A percentile compares a stretch with the other conserved stretches of the same genome.
Evolutionary conservation across 73 alveolate genomes (phyloP).

Genomic region (Blepharisma japonicum): DNA sequence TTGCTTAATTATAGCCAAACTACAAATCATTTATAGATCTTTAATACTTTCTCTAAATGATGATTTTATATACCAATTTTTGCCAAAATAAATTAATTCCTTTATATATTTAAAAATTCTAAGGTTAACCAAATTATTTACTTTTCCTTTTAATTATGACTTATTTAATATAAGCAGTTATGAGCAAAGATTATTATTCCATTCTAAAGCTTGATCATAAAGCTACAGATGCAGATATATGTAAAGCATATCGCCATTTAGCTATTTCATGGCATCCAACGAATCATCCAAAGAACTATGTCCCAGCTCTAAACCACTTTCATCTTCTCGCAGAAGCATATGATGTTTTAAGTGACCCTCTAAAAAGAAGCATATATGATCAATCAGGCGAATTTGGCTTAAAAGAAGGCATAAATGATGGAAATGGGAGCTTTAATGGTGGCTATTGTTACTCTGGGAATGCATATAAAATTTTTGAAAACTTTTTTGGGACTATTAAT

Average conservation of each 20-base stretch:
- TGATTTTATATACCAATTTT: too few relatives aligned
- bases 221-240: constrained; percentile 81
- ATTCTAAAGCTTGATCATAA: constrained; percentile 66
- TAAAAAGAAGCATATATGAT: constrained; percentile 73
- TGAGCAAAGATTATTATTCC: constrained; percentile 79
- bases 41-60: too few relatives aligned
- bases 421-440: constrained; percentile 54
- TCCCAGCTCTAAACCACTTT: constrained; percentile 70
- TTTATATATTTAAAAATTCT: too few relatives aligned
- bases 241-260: constrained; percentile 77
- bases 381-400: constrained; percentile 84
- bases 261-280: constrained; percentile 87
- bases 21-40: too few relatives aligned
- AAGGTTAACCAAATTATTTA: too few relatives aligned
- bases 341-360: constrained; percentile 85
- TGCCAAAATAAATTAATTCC: too few relatives aligned
- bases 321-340: constrained; percentile 89
- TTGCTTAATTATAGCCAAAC: too few relatives aligned
- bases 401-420: constrained; percentile 76
- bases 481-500: constrained; percentile 89
- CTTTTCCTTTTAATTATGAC: too few relatives aligned
- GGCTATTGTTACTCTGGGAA: constrained; percentile 92
- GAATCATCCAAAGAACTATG: constrained; percentile 60
- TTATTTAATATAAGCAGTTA: constrained; percentile 10
- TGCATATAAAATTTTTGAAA: constrained; percentile 88